A percentile compares a stretch with the other conserved stretches of the same genome.
phyloP scores from a whole-genome alignment of 2,329 filamentous ascomycete genomes.

The Venturia aucupariae region DNA sequence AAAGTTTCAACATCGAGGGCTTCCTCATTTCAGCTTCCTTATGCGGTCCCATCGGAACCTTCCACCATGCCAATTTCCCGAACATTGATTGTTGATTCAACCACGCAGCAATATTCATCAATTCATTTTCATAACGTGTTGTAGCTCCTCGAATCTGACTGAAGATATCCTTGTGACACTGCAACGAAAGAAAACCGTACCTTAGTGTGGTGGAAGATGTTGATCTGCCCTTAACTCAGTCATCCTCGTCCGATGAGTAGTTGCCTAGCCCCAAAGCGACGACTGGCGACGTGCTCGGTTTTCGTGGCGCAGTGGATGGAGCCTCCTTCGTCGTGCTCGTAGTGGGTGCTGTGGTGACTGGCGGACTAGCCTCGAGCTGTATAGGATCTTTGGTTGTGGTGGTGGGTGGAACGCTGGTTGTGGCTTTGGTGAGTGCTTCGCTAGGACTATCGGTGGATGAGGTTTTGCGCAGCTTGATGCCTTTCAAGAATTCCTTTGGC shows the following conservation, averaged over 20 bases:
- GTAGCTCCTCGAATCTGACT: not conserved
- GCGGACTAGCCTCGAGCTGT: constrained; percentile 11
- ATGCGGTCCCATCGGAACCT: not conserved
- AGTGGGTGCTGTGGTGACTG: constrained; percentile 18
- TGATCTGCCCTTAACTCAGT: constrained; percentile 16
- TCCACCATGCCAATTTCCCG: not conserved
- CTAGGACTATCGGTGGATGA: constrained; percentile 21
- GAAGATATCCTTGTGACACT: not conserved
- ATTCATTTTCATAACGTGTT: not conserved
- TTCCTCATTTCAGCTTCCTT: not conserved
- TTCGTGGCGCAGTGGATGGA: constrained; percentile 13
- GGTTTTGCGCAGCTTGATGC: constrained; percentile 35
- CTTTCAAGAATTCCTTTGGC: constrained; percentile 30
- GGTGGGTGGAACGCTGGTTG: not conserved
- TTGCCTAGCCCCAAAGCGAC: constrained; percentile 29
- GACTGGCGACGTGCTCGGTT: constrained; percentile 12
- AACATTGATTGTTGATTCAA: not conserved
- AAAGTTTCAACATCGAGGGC: not conserved
- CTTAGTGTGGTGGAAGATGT: not conserved
- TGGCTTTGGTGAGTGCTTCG: constrained; percentile 6
- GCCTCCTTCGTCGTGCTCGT: constrained; percentile 10
- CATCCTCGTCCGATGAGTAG: constrained; percentile 37
- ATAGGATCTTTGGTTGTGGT: not conserved
- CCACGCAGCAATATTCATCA: too few species aligned
- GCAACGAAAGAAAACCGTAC: not conserved